Base-by-base conservation (phyloP, 257 asterid genomes). In the Salvia rosmarinus region DNA sequence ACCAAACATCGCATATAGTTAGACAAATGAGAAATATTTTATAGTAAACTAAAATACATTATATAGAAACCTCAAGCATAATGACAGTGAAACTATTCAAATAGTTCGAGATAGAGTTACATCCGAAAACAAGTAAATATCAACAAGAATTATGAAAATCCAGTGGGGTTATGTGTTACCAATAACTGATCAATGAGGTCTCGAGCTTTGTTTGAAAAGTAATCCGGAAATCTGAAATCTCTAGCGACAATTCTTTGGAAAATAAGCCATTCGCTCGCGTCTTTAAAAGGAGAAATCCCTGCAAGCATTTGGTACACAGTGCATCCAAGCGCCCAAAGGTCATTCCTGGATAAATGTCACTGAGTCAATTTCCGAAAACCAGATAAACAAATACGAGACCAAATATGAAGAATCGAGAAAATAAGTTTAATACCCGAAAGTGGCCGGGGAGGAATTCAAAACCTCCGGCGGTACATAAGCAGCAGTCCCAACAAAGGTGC, bases 251-350 rank as follows among this genome's bases (percentile, higher is more conserved):
- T 95, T 76, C 96, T 78, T 75, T 95, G 99, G 81, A 95, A 95
- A 70, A 91, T 95, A 50, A 95, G 98, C 99, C 99, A 95, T 82
- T 95, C 99, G 64, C 99, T 95, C 23, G 97, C 81, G 73, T 91
- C 99, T 79, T 91, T 95, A 76, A 95, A 91, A 8, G 99, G 99
- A 79, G 99, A 91, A 80, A 88, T 85, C 81, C 99, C 99, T 2
- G 98, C 86, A 82, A 95, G 98, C 98, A 91, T 91, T 88, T 91
- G 99, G 85, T 83, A 91, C 82, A 95, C 49, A 56, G 97, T 95
- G 91, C 99, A 95, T 78, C 99, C 99, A 79, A 95, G 96, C 28
- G 99, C 97, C 99, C 99, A 95, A 55, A 95, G 96, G 84, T 95
- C 99, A 76, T 91, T 95, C 88, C 99, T 95, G 90, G 75, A 83